Evolutionary conservation across 768 basidiomycete species (phyloP).

Genomic region (Glaciozyma antarctica): DNA sequence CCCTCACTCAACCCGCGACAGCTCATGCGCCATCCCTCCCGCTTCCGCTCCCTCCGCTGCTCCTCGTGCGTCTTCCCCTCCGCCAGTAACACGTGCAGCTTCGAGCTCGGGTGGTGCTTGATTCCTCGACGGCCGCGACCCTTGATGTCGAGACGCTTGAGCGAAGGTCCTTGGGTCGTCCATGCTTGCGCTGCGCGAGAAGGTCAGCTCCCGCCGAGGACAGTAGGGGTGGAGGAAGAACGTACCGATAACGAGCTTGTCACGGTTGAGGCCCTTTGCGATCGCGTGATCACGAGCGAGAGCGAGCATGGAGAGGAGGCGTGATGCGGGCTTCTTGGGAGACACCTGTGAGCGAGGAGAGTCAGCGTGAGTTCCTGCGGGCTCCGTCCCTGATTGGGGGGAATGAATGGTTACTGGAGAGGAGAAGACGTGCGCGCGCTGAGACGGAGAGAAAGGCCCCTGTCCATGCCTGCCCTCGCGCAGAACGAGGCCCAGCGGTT

Average conservation of each 20-base stretch:
- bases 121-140: conserved; percentile 75
- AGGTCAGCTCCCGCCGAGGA: not conserved
- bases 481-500: too few species aligned
- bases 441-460: too few species aligned
- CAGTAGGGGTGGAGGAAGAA: conserved; percentile 28
- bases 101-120: conserved; percentile 50
- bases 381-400: too few species aligned
- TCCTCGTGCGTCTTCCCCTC: conserved; percentile 45
- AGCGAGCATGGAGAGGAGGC: conserved; percentile 79
- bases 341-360: conserved; percentile 40
- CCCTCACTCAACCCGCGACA: conserved; percentile 21
- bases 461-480: too few species aligned
- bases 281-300: conserved; percentile 78
- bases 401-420: too few species aligned
- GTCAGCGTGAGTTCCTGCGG: not conserved
- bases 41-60: conserved; percentile 46
- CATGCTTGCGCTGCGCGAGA: conserved; percentile 67
- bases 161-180: conserved; percentile 73
- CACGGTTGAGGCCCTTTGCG: conserved; percentile 62
- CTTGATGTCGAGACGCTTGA: conserved; percentile 64
- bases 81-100: conserved; percentile 34
- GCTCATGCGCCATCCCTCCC: conserved; percentile 25
- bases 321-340: conserved; percentile 75
- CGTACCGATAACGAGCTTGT: conserved; percentile 73
- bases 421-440: too few species aligned